phyloP scores from a whole-genome alignment of 306 rosid genomes.

The Lathyrus aphaca region DNA sequence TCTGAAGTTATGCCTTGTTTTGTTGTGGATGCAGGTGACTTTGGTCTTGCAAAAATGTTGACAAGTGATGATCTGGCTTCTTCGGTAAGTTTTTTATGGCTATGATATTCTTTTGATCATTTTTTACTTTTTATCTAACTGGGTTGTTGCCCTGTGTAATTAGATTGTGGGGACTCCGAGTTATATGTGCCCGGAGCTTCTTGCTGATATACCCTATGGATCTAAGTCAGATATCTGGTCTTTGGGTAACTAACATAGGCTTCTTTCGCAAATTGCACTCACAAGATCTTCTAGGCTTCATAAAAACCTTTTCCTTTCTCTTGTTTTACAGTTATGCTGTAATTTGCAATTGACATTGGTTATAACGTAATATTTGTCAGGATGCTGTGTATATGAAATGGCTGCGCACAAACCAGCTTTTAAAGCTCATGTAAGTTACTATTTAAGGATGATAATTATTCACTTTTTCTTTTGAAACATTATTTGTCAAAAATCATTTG shows the following conservation, averaged over 20 bases:
- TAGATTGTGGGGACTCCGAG: constrained; percentile 99
- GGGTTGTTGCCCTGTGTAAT: constrained; percentile 6
- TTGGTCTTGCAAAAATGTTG: constrained; percentile 91
- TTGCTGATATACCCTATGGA: constrained; percentile 98
- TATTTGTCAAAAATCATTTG: constrained; percentile 26
- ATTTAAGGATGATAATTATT: constrained; percentile 3
- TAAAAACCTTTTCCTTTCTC: constrained; percentile 22
- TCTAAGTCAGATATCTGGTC: constrained; percentile 99
- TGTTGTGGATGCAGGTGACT: constrained; percentile 72
- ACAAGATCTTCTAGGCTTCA: background rate
- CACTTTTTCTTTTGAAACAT: background rate
- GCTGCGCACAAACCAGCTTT: constrained; percentile 84
- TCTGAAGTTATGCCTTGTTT: constrained; percentile 9
- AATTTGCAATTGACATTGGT: constrained; percentile 15
- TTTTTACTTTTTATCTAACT: constrained; percentile 19
- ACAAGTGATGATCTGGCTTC: constrained; percentile 96
- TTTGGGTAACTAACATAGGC: constrained; percentile 57
- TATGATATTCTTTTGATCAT: background rate
- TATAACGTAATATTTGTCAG: constrained; percentile 47
- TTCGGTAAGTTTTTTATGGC: constrained; percentile 60
- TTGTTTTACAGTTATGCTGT: background rate
- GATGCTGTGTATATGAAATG: constrained; percentile 96
- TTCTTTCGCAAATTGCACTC: constrained; percentile 15
- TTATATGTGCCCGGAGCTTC: constrained; percentile 99
- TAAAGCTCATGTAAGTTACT: constrained; percentile 87